Evolutionary conservation across 2,329 filamentous ascomycete species (phyloP).

Genomic region (Escovopsis sp.): DNA sequence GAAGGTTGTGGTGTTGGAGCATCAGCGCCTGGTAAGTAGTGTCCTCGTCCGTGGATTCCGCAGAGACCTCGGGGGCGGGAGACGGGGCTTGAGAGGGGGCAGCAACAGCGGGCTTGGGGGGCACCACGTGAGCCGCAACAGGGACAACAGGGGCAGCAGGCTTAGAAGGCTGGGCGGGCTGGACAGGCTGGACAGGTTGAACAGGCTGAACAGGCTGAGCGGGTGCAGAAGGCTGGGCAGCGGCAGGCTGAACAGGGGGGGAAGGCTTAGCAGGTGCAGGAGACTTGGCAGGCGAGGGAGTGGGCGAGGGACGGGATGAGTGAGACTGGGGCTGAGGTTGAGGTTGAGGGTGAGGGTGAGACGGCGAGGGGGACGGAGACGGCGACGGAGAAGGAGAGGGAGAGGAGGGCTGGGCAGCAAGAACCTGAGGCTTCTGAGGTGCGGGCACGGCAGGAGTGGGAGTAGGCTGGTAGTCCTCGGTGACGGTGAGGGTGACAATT

Average conservation of each 20-base stretch:
- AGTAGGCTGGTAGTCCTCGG: conserved; percentile 8
- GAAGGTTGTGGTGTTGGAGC: conserved; percentile 68
- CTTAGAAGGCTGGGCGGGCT: not conserved
- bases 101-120: not conserved
- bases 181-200: not conserved
- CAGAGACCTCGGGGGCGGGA: not conserved
- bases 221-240: not conserved
- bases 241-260: not conserved
- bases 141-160: not conserved
- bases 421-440: not conserved
- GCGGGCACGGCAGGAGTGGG: conserved; percentile 3
- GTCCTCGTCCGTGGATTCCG: conserved; percentile 9
- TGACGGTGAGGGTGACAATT: conserved; percentile 30
- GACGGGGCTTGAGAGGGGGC: conserved; percentile 12
- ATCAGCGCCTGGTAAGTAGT: conserved; percentile 23
- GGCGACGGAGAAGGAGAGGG: conserved; percentile 2
- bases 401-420: not conserved
- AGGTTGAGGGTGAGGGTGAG: not conserved
- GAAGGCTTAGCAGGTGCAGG: conserved; percentile 1
- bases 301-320: too few relatives aligned
- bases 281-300: not conserved
- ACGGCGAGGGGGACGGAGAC: not conserved
- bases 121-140: not conserved
- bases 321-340: too few relatives aligned
- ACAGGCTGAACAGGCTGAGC: not conserved